Conservation (phyloP, 2,329 filamentous ascomycete species). For the Verticillium albo-atrum region DNA sequence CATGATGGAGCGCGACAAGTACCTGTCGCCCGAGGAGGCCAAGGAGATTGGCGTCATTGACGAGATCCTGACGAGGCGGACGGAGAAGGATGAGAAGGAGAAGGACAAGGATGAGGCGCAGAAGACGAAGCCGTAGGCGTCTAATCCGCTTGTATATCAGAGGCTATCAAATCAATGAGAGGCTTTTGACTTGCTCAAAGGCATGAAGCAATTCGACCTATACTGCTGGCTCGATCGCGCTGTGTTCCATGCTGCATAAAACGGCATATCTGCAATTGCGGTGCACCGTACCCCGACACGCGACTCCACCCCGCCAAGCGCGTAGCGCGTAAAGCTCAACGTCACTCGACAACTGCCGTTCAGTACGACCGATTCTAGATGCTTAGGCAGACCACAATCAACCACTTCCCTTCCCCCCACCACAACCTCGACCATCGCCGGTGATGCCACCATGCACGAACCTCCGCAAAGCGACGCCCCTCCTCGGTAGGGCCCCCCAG, state of each 20-base stretch:
- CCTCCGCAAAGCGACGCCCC: neutral
- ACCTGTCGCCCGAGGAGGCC: slow-evolving; percentile 84
- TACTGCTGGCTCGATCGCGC: too few relatives aligned
- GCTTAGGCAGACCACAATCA: neutral
- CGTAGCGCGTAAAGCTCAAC: neutral
- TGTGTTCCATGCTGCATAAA: too few relatives aligned
- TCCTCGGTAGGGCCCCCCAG: neutral
- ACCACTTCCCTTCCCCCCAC: neutral
- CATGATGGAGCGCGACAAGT: slow-evolving; percentile 96
- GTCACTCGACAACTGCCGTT: neutral
- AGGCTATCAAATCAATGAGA: too few relatives aligned
- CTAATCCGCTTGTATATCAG: too few relatives aligned
- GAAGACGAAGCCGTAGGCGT: slow-evolving; percentile 10
- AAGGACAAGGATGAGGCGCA: slow-evolving; percentile 10
- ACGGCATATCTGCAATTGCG: neutral
- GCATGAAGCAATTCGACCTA: too few relatives aligned
- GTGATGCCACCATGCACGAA: neutral
- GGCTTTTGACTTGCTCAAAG: too few relatives aligned
- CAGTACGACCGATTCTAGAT: neutral
- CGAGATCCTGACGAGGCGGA: slow-evolving; percentile 70
- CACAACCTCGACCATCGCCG: neutral
- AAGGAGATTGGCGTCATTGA: slow-evolving; percentile 89
- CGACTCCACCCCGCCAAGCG: neutral
- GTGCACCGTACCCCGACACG: neutral
- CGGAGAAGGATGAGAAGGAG: slow-evolving; percentile 22